Evolutionary conservation across 2,329 filamentous ascomycete species (phyloP), one percentile per base, ranked within the genome.

Genomic region (Colletotrichum sp.): DNA sequence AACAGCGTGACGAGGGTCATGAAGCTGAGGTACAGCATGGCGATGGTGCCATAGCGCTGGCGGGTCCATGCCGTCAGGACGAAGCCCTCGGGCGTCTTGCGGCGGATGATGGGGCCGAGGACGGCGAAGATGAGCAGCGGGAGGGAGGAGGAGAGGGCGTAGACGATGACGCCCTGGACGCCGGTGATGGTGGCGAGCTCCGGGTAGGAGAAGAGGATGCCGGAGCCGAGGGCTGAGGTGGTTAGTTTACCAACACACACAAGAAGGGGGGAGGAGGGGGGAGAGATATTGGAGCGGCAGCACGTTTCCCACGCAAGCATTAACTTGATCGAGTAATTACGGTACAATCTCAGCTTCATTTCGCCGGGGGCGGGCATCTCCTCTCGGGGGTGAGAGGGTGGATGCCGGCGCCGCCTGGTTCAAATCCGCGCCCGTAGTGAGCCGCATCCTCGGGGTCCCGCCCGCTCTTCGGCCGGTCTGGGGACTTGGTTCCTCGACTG

Each of bases 241-340:
- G 84, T 91, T 85, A 90, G 88, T 85, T 83, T 78, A 73, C 76
- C 71, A 71, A 34, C 21, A 32, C 73, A 78, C 15, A 21, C 24
- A 71, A 78, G 78, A 71, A 79, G 80, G 78, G 78, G 73, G 71
- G 78, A 79, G 79, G 78, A 68, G 73, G 77, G 78, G 77, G 80
- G 79, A 80, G 81, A 80, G 82, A 84, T 85, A 84, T 87, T 86
- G 88, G 92, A 95, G 94, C 94, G 95, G 95, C 95, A 96, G 94
- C 95, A 96, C 95, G 90, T 96, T 96, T 94, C 95, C 93, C 95
- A 96, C 95, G 95, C 95, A 97, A 97, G 95, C 94, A 96, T 96
- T 97, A 96, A 95, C 95, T 97, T 97, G 95, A 95, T 97, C 95
- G 95, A 96, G 95, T 96, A 93, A 76, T 94, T 89, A 96, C 95